A percentile compares a stretch with the other conserved stretches of the same genome.
These are phyloP conservation scores for Saussurea involucrata DNA, from an alignment of 129 eudicot species.

Conservation along the genomic window DNA sequence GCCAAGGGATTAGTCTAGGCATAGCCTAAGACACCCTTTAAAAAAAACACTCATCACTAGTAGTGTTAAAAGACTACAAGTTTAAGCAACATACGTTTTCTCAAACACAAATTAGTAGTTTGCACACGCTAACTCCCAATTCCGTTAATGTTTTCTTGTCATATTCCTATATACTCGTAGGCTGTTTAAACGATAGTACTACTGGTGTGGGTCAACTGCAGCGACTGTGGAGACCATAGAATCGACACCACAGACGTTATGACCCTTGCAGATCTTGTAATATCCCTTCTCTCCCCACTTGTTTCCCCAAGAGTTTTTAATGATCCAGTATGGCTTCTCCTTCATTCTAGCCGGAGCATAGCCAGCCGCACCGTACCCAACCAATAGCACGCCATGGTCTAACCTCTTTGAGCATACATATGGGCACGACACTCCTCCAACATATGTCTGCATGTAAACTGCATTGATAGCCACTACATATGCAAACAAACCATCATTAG, in stretches of 20 bases:
- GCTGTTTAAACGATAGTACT: not conserved
- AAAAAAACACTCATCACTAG: not conserved
- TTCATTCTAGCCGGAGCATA: constrained; percentile 52
- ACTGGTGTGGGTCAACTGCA: constrained; percentile 30
- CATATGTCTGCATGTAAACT: constrained; percentile 68
- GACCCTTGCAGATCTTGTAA: constrained; percentile 72
- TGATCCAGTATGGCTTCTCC: constrained; percentile 79
- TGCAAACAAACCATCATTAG: not conserved
- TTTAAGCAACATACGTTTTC: not conserved
- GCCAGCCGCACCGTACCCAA: constrained; percentile 74
- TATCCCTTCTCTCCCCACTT: constrained; percentile 70
- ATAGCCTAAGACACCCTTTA: too few species aligned
- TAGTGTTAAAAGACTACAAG: not conserved
- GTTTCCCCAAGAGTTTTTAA: constrained; percentile 82
- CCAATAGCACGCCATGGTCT: constrained; percentile 77
- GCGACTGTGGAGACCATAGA: constrained; percentile 81
- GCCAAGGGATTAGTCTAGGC: too few species aligned
- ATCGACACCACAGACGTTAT: constrained; percentile 69
- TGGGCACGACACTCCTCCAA: constrained; percentile 81
- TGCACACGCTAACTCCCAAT: not conserved
- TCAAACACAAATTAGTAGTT: not conserved
- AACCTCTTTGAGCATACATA: constrained; percentile 49
- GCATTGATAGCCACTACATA: constrained; percentile 89
- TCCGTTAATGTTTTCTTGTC: not conserved
- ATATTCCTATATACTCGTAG: not conserved